phyloP scores from a whole-genome alignment of 345 rosid species.

The Laguncularia racemosa region DNA sequence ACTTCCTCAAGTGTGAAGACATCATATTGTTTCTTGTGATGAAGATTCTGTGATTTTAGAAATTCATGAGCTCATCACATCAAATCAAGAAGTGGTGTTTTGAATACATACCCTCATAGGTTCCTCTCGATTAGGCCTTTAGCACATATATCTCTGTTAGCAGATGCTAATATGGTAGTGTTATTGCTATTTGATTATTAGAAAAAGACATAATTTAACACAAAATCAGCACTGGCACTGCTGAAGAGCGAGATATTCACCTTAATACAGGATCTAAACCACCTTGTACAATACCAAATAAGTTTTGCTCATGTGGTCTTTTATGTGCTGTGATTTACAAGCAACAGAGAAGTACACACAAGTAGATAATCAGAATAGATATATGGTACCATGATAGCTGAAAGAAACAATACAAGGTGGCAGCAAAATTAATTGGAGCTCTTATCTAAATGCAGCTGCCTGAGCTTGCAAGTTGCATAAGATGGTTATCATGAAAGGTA shows the following conservation, averaged over 20 bases:
- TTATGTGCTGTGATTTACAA: slow-evolving; percentile 49
- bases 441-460: no score
- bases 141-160: slow-evolving; percentile 61
- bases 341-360: not conserved
- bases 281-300: slow-evolving; percentile 81
- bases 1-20: no score
- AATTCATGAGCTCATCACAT: no score
- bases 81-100: no score
- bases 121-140: slow-evolving; percentile 62
- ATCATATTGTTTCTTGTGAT: no score
- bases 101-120: slow-evolving; percentile 58
- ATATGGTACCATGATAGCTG: no score
- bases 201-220: not conserved
- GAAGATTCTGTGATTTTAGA: no score
- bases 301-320: slow-evolving; percentile 66
- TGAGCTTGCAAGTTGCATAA: no score
- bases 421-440: no score
- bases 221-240: slow-evolving; percentile 1
- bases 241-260: slow-evolving; percentile 21
- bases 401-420: slow-evolving; percentile 5
- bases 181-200: not conserved
- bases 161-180: not conserved
- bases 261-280: slow-evolving; percentile 68
- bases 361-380: not conserved
- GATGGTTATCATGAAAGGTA: no score